phyloP scores from a whole-genome alignment of 768 basidiomycete species.

The Macrolepiota albuminosa region DNA sequence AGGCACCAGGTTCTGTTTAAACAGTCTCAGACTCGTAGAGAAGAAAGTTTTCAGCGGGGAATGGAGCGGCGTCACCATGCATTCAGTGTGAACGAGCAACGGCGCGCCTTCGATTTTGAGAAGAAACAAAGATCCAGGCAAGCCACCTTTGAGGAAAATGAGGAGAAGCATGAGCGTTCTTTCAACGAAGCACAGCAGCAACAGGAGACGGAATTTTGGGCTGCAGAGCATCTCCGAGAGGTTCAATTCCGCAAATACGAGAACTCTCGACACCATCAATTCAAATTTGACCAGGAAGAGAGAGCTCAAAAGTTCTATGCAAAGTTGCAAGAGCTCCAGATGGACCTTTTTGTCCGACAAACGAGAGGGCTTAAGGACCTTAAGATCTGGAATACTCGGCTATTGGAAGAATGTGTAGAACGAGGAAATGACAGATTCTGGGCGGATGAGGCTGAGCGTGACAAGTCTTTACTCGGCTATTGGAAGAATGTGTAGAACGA shows the following conservation, averaged over 20 bases:
- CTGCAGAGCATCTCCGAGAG: background rate
- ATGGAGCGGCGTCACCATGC: background rate
- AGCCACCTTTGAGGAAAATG: background rate
- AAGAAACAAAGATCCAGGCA: background rate
- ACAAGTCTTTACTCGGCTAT: background rate
- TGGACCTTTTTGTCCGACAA: background rate
- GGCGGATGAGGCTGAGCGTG: background rate
- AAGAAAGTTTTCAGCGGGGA: conserved; percentile 4
- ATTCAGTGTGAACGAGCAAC: conserved; percentile 6
- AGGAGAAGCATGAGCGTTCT: background rate
- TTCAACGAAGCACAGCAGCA: background rate
- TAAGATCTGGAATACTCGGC: background rate
- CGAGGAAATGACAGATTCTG: background rate
- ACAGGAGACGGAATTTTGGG: background rate
- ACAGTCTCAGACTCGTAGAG: conserved; percentile 1
- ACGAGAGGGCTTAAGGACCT: background rate
- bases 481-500: background rate
- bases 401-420: background rate
- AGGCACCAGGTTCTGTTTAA: background rate
- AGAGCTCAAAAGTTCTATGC: background rate
- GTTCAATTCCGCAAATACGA: background rate
- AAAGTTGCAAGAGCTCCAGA: background rate
- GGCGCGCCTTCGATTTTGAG: background rate
- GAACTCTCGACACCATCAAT: background rate
- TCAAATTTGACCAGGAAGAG: background rate